Percentiles rank a stretch among this genome's conserved stretches.
These are phyloP conservation scores for Candolleomyces efflorescens DNA, from an alignment of 768 basidiomycete species.

Conservation along the genomic window DNA sequence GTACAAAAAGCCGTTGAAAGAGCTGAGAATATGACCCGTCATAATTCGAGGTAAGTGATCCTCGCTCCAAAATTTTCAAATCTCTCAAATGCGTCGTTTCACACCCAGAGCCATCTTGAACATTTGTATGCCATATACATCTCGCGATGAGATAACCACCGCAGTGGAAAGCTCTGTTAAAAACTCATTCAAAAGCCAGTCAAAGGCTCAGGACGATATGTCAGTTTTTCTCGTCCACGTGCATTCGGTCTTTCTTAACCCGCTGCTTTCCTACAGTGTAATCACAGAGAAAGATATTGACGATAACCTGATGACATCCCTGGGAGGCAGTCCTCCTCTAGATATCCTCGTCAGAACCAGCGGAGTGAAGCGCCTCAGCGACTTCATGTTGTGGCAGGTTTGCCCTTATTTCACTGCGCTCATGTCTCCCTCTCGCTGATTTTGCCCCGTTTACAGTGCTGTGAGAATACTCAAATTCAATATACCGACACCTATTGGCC, in stretches of 20 bases:
- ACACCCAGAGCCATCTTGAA: conserved; percentile 83
- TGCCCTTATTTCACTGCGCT: conserved; percentile 15
- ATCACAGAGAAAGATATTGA: conserved; percentile 70
- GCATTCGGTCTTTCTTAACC: background rate
- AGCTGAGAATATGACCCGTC: conserved; percentile 73
- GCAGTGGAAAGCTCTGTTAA: conserved; percentile 59
- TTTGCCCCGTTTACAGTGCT: conserved; percentile 47
- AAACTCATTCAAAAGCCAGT: conserved; percentile 28
- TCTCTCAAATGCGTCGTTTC: background rate
- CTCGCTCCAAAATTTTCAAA: background rate
- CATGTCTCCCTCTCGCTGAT: background rate
- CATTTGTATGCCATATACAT: conserved; percentile 89
- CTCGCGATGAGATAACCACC: conserved; percentile 85
- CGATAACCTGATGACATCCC: conserved; percentile 59
- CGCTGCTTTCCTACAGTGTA: conserved; percentile 15
- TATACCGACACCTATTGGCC: conserved; percentile 89
- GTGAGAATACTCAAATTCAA: conserved; percentile 82
- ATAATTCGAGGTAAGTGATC: conserved; percentile 59
- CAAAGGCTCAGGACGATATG: conserved; percentile 14
- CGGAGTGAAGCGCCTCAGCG: conserved; percentile 83
- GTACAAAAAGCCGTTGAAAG: conserved; percentile 65
- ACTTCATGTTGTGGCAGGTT: conserved; percentile 96
- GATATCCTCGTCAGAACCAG: conserved; percentile 91
- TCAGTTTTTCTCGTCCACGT: conserved; percentile 8
- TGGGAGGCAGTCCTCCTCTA: conserved; percentile 68